phyloP scores from a whole-genome alignment of 805 yeast genomes.

The Saccharomycopsis malanga region DNA sequence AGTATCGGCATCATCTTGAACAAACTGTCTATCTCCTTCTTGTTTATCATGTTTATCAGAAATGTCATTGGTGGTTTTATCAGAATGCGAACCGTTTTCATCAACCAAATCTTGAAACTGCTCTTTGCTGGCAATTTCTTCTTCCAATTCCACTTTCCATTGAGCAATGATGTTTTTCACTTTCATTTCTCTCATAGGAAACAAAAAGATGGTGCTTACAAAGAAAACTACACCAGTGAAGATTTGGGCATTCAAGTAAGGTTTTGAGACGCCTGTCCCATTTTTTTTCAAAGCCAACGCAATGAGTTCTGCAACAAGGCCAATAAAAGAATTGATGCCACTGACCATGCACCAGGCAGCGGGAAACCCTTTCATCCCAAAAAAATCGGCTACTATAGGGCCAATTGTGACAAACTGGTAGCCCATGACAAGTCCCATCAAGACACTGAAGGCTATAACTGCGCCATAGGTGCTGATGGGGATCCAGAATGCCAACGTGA shows the following conservation, averaged over 20 bases:
- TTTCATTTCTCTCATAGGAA: slow-evolving; percentile 32
- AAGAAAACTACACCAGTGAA: slow-evolving; percentile 34
- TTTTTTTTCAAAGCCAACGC: slow-evolving; percentile 39
- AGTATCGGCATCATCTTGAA: slow-evolving; percentile 3
- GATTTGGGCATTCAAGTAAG: slow-evolving; percentile 36
- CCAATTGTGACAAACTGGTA: slow-evolving; percentile 37
- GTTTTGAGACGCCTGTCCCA: slow-evolving; percentile 23
- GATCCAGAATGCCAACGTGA: slow-evolving; percentile 45
- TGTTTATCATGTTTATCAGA: neutral
- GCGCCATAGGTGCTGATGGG: slow-evolving; percentile 36
- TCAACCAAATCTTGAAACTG: neutral
- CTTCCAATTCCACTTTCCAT: slow-evolving; percentile 20
- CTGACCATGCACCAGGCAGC: slow-evolving; percentile 35
- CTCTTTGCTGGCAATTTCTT: neutral
- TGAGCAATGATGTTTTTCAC: slow-evolving; percentile 27
- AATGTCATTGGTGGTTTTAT: neutral
- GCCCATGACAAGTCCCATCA: slow-evolving; percentile 41
- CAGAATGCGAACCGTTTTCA: neutral
- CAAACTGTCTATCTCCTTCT: slow-evolving; percentile 22
- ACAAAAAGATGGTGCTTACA: slow-evolving; percentile 27
- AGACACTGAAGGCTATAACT: slow-evolving; percentile 35
- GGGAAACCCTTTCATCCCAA: slow-evolving; percentile 32
- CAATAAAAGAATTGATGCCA: slow-evolving; percentile 27
- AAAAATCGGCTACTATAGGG: slow-evolving; percentile 35
- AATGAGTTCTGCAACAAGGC: slow-evolving; percentile 46